Percentiles rank a stretch among this genome's conserved stretches.
These are phyloP conservation scores for Leccinellum albellum DNA, from an alignment of 768 basidiomycete genomes.

Conservation along the genomic window DNA sequence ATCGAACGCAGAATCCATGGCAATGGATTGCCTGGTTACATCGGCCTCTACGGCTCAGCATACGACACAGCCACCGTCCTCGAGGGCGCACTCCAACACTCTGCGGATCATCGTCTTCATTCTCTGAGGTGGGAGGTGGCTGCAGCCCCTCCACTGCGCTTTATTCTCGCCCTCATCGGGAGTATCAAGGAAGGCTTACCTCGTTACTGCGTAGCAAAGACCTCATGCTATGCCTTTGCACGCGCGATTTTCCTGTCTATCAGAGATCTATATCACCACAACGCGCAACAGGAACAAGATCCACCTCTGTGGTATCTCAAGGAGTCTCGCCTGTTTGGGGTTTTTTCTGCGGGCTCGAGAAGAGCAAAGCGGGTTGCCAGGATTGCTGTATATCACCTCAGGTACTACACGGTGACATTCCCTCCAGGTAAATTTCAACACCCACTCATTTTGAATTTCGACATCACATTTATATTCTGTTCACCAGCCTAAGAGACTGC, in stretches of 20 bases:
- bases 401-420: too few relatives aligned
- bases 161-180: fast-evolving
- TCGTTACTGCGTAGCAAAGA: neutral
- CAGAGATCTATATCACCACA: neutral
- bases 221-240: neutral
- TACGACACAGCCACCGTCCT: neutral
- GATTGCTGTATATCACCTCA: too few relatives aligned
- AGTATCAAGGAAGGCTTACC: fast-evolving
- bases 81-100: neutral
- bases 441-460: too few relatives aligned
- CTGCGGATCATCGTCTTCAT: neutral
- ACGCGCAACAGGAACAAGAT: neutral
- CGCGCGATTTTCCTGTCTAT: neutral
- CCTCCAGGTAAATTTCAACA: too few relatives aligned
- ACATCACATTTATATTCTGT: too few relatives aligned
- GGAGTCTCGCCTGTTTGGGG: neutral
- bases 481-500: too few relatives aligned
- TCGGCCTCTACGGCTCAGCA: neutral
- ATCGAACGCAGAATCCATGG: neutral
- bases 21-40: neutral
- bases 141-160: neutral
- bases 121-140: neutral
- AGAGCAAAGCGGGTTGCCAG: neutral
- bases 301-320: neutral
- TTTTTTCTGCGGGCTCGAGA: neutral